Evolutionary conservation across 108 stramenopile genomes (phyloP).

Genomic region (Discostella stelligeroides): DNA sequence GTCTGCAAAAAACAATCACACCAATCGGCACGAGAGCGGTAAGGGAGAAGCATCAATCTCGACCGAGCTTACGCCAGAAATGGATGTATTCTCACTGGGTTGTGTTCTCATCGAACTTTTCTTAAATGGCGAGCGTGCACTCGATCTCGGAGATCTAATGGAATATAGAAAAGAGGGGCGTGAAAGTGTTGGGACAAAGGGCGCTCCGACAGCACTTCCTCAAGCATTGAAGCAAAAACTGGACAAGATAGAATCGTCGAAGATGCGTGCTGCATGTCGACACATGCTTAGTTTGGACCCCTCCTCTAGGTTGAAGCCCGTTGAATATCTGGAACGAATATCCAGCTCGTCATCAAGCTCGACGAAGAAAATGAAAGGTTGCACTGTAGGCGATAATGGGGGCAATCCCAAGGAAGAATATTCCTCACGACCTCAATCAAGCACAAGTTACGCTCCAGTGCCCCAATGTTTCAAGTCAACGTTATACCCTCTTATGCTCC

Average conservation of each 20-base stretch:
- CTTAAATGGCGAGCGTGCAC: constrained; percentile 90
- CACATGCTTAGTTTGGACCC: constrained; percentile 92
- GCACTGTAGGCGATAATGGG: not conserved
- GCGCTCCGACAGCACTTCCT: constrained; percentile 25
- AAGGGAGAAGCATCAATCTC: constrained; percentile 19
- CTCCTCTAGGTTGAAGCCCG: constrained; percentile 64
- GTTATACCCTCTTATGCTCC: constrained; percentile 63
- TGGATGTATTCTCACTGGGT: constrained; percentile 98
- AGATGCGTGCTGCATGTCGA: constrained; percentile 79
- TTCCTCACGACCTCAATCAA: not conserved
- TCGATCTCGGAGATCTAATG: constrained; percentile 93
- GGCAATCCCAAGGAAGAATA: constrained; percentile 14
- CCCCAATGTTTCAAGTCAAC: constrained; percentile 60
- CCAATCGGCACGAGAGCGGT: too few species aligned
- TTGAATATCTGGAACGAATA: constrained; percentile 73
- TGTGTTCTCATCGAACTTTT: constrained; percentile 95
- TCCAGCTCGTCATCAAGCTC: constrained; percentile 45
- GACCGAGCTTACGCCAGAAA: constrained; percentile 72
- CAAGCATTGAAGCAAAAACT: constrained; percentile 77
- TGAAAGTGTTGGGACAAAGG: not conserved
- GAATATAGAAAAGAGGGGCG: constrained; percentile 63
- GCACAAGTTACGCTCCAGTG: constrained; percentile 39
- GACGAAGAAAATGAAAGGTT: constrained; percentile 1
- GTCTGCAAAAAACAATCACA: too few species aligned
- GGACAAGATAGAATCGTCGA: constrained; percentile 84